A percentile compares a stretch with the other conserved stretches of the same genome.
Conservation (phyloP, 1,139 yeast species). For the Pichia inconspicua region DNA sequence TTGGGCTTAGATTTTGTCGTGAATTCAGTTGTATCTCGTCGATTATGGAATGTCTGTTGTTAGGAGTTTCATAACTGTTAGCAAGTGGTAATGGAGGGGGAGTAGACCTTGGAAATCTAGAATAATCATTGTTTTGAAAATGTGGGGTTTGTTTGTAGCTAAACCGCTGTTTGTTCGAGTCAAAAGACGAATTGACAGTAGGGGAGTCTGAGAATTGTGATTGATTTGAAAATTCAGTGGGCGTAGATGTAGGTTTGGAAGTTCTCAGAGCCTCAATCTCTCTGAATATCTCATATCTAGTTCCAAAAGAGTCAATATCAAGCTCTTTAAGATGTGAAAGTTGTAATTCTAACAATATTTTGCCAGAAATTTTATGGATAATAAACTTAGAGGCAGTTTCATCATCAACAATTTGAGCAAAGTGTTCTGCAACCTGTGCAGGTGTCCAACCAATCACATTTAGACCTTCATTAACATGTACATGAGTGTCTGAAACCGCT, state of each 20-base stretch:
- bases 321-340: slow-evolving; percentile 80
- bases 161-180: slow-evolving; percentile 2
- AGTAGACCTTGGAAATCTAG: not conserved
- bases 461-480: slow-evolving; percentile 21
- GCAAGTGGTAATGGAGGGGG: slow-evolving; percentile 6
- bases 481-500: slow-evolving; percentile 31
- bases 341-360: slow-evolving; percentile 77
- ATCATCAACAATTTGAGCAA: slow-evolving; percentile 59
- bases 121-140: not conserved
- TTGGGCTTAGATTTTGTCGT: not conserved
- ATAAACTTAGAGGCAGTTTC: slow-evolving; percentile 71
- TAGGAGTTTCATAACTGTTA: not conserved
- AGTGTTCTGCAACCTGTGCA: slow-evolving; percentile 72
- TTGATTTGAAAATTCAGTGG: not conserved
- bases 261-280: slow-evolving; percentile 69
- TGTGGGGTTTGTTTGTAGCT: slow-evolving; percentile 6
- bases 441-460: slow-evolving; percentile 57
- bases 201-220: not conserved
- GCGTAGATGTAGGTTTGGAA: slow-evolving; percentile 13
- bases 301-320: slow-evolving; percentile 89
- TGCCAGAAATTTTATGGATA: slow-evolving; percentile 83
- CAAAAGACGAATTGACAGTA: not conserved
- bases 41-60: not conserved
- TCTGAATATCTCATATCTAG: slow-evolving; percentile 83
- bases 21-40: not conserved